Evolutionary conservation across 2,329 filamentous ascomycete species (phyloP).

Genomic region (Xylariales sp.): DNA sequence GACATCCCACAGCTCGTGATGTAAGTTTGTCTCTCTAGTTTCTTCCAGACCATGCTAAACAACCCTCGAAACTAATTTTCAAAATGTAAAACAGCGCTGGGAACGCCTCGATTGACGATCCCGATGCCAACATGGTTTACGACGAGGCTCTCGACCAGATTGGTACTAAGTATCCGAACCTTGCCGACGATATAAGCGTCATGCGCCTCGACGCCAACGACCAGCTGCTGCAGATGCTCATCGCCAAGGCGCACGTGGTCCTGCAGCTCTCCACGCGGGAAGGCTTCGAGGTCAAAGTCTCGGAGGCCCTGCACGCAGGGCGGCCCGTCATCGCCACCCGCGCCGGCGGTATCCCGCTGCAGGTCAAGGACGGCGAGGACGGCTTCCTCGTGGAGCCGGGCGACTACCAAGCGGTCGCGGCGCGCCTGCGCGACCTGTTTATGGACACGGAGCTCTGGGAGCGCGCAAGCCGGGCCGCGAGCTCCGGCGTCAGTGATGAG

Average conservation of each 20-base stretch:
- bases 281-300: conserved; percentile 84
- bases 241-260: conserved; percentile 68
- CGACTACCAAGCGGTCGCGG: conserved; percentile 66
- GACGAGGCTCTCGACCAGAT: conserved; percentile 67
- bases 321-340: conserved; percentile 71
- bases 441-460: conserved; percentile 60
- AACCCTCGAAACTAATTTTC: no score
- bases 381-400: conserved; percentile 71
- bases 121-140: conserved; percentile 68
- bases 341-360: conserved; percentile 76
- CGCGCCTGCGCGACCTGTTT: conserved; percentile 62
- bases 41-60: no score
- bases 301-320: conserved; percentile 76
- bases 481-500: conserved; percentile 69
- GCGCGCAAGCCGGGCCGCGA: conserved; percentile 62
- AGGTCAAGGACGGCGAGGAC: conserved; percentile 66
- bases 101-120: conserved; percentile 77
- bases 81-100: conserved; percentile 59
- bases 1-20: conserved; percentile 69
- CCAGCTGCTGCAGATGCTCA: conserved; percentile 72
- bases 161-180: conserved; percentile 55
- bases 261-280: conserved; percentile 78
- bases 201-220: conserved; percentile 76
- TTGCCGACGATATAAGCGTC: conserved; percentile 64
- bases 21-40: no score